Percentiles rank a stretch among this genome's conserved stretches.
Conservation (phyloP, 2,329 filamentous ascomycete species). For the Penicillium brasilianum region DNA sequence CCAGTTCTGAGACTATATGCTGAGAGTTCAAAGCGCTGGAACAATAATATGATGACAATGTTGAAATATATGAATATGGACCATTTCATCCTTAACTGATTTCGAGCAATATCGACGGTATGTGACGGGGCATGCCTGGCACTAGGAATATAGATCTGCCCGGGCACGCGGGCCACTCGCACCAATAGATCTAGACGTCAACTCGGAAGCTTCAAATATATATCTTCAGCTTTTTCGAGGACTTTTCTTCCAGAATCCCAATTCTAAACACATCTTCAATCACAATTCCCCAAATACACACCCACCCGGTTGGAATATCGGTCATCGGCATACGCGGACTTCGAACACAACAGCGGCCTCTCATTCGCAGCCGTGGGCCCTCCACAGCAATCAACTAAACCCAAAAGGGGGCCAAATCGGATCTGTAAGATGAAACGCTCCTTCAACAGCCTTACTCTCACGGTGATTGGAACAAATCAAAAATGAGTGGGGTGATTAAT, state of each 20-base stretch:
- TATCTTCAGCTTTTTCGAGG: background rate
- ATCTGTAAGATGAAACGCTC: slow-evolving; percentile 11
- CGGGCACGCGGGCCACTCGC: background rate
- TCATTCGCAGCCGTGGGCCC: background rate
- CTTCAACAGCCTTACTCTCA: background rate
- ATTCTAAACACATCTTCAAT: background rate
- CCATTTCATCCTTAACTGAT: no score
- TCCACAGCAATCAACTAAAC: background rate
- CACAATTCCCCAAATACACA: background rate
- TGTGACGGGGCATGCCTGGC: no score
- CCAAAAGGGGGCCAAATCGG: slow-evolving; percentile 12
- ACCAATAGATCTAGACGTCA: background rate
- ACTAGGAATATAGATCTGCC: no score
- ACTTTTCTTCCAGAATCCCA: background rate
- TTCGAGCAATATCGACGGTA: no score
- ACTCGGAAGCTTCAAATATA: background rate
- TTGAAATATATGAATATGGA: no score
- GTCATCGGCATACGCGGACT: background rate
- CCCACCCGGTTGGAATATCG: background rate
- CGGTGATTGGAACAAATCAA: slow-evolving; percentile 2
- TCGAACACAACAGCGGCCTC: background rate
- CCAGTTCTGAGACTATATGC: no score
- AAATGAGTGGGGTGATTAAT: background rate
- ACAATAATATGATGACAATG: no score
- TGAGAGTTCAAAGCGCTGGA: no score